A percentile compares a stretch with the other conserved stretches of the same genome.
phyloP scores from a whole-genome alignment of 2,329 filamentous ascomycete species.

The Colletotrichum orchidophilum region DNA sequence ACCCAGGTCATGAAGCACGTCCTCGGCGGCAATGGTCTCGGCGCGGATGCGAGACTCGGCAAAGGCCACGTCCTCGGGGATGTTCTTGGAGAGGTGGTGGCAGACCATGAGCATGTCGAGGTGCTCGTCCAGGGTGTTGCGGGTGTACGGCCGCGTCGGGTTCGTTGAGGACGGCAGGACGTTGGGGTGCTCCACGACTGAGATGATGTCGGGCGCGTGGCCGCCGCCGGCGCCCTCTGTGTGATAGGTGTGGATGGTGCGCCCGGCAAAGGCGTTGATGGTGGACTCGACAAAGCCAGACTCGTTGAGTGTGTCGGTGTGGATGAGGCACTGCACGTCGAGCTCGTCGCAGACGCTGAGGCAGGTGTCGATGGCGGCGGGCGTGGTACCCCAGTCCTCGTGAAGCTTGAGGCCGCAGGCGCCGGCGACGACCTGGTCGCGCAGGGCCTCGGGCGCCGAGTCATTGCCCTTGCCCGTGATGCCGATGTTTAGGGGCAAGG shows the following conservation, averaged over 20 bases:
- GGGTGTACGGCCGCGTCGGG: constrained; percentile 88
- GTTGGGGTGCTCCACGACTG: constrained; percentile 87
- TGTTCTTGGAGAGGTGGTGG: constrained; percentile 91
- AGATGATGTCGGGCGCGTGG: constrained; percentile 96
- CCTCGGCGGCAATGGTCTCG: constrained; percentile 96
- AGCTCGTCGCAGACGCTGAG: constrained; percentile 87
- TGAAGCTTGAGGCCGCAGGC: constrained; percentile 93
- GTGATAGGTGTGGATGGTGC: constrained; percentile 96
- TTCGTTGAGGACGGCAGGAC: constrained; percentile 93
- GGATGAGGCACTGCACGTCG: constrained; percentile 93
- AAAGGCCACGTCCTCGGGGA: constrained; percentile 95
- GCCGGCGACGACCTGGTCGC: constrained; percentile 83
- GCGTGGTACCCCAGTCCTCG: constrained; percentile 95
- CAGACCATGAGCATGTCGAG: constrained; percentile 99
- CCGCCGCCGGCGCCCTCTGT: constrained; percentile 95
- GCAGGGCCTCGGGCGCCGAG: constrained; percentile 72
- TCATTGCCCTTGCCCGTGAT: constrained; percentile 97
- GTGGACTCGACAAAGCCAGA: constrained; percentile 97
- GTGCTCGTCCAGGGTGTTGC: constrained; percentile 94
- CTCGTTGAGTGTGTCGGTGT: constrained; percentile 96
- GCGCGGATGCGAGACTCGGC: constrained; percentile 93
- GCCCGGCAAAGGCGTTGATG: constrained; percentile 82
- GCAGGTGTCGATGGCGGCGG: constrained; percentile 90
- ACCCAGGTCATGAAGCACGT: constrained; percentile 92
- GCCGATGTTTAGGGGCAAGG: constrained; percentile 84